Evolutionary conservation across 2,329 filamentous ascomycete species (phyloP).

Genomic region (Pseudonectria buxi): DNA sequence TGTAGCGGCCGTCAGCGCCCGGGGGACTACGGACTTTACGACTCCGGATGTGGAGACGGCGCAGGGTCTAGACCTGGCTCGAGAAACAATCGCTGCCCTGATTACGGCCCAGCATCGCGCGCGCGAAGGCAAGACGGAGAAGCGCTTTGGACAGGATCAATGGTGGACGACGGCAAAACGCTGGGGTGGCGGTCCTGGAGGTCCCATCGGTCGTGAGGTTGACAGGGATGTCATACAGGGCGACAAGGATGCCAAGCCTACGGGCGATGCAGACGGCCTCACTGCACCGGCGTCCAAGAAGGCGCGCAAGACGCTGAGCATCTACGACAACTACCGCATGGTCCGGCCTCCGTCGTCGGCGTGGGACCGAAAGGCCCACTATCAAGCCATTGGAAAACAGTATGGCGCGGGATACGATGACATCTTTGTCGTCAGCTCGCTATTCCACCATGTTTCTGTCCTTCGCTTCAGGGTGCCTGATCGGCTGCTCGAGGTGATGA

Average conservation of each 20-base stretch:
- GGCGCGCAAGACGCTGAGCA: constrained; percentile 46
- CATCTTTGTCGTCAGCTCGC: constrained; percentile 52
- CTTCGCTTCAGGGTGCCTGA: constrained; percentile 52
- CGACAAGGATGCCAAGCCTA: constrained; percentile 36
- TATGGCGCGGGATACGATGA: constrained; percentile 48
- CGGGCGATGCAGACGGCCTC: constrained; percentile 16
- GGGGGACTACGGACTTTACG: constrained; percentile 47
- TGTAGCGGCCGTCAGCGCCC: constrained; percentile 52
- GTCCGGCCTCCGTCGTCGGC: constrained; percentile 49
- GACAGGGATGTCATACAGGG: constrained; percentile 40
- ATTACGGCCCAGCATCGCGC: constrained; percentile 58
- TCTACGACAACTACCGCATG: constrained; percentile 60
- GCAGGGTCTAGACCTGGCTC: constrained; percentile 53
- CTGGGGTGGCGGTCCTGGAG: constrained; percentile 58
- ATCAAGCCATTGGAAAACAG: constrained; percentile 49
- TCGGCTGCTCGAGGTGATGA: constrained; percentile 45
- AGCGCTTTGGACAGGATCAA: constrained; percentile 48
- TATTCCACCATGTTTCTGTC: constrained; percentile 57
- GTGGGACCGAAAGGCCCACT: constrained; percentile 56
- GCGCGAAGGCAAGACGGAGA: constrained; percentile 50
- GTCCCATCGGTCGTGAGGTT: constrained; percentile 55
- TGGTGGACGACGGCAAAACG: constrained; percentile 57
- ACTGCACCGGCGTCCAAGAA: constrained; percentile 34
- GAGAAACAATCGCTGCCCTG: constrained; percentile 54
- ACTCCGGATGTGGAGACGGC: constrained; percentile 42